Conservation (phyloP, 1,284 basidiomycete genomes). For the Erythrobasidium hasegawianum region DNA sequence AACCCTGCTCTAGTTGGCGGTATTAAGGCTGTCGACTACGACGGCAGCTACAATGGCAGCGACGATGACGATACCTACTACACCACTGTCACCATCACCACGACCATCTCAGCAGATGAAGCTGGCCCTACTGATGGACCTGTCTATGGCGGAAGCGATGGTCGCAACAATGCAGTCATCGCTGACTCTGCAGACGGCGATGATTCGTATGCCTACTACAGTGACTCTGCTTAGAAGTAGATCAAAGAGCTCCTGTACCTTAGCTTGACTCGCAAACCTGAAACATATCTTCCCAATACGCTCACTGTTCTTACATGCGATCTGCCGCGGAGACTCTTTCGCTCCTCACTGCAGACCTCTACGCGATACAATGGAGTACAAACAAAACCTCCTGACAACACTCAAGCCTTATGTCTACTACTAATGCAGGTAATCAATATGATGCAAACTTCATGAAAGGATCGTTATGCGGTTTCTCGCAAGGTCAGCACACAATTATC, state of each 20-base stretch:
- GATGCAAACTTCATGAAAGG: too few relatives aligned
- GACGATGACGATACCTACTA: slow-evolving; percentile 7
- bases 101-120: slow-evolving; percentile 12
- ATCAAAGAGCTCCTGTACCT: too few relatives aligned
- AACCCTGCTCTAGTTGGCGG: background rate
- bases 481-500: slow-evolving; percentile 28
- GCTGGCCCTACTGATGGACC: slow-evolving; percentile 9
- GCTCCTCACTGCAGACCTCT: too few relatives aligned
- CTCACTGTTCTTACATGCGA: too few relatives aligned
- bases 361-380: too few relatives aligned
- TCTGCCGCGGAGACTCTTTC: too few relatives aligned
- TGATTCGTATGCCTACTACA: background rate
- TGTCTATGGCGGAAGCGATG: background rate
- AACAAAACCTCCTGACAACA: too few relatives aligned
- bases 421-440: too few relatives aligned
- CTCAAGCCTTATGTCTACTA: too few relatives aligned
- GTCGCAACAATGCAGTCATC: slow-evolving; percentile 6
- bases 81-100: slow-evolving; percentile 12
- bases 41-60: background rate
- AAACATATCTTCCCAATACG: too few relatives aligned
- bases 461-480: slow-evolving; percentile 15
- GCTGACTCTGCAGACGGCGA: background rate
- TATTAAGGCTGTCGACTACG: slow-evolving; percentile 1
- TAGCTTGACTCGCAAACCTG: too few relatives aligned
- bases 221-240: slow-evolving; percentile 5